Evolutionary conservation across 2,329 filamentous ascomycete species (phyloP), one percentile per base, ranked within the genome.

Genomic region (Cryoendolithus antarcticus): DNA sequence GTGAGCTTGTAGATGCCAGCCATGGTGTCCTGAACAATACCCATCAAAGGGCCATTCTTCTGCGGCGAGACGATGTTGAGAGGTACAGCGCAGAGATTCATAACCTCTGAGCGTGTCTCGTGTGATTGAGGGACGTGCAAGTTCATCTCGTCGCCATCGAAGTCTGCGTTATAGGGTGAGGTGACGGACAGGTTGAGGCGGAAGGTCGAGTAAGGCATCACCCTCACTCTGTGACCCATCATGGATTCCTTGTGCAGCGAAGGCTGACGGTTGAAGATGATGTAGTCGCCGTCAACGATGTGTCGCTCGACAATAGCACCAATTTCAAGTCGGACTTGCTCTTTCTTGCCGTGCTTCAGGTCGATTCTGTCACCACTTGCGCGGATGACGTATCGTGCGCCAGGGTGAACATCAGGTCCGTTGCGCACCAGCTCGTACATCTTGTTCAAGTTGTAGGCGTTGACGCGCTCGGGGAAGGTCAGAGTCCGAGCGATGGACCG

Each of bases 121-220:
- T 98, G 88, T 30, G 84, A 91, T 58, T 99, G 91, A 3, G 91
- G 93, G 38, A 98, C 93, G 74, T 99, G 91, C 66, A 99, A 77
- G 60, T 99, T 99, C 91, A 99, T 99, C 65, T 99, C 91, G 61
- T 98, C 91, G 66, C 91, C 91, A 58, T 98, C 91, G 66, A 98
- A 98, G 83, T 98, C 91, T 53, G 91, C 91, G 67, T 99, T 99
- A 71, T 99, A 99, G 0, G 91, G 91, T 21, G 88, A 93, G 1
- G 93, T 98, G 56, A 98, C 91, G 0, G 91, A 98, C 51, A 98
- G 64, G 57, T 99, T 99, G 34, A 99, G 74, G 47, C 91, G 81
- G 71, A 99, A 99, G 1, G 91, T 99, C 4, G 91, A 98, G 62
- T 94, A 98, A 3, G 91, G 91, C 88, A 98, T 96, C 44, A 99